These are phyloP conservation scores for Gossypium lobatum DNA, from an alignment of 441 rosid genomes.

Conservation along the genomic window DNA sequence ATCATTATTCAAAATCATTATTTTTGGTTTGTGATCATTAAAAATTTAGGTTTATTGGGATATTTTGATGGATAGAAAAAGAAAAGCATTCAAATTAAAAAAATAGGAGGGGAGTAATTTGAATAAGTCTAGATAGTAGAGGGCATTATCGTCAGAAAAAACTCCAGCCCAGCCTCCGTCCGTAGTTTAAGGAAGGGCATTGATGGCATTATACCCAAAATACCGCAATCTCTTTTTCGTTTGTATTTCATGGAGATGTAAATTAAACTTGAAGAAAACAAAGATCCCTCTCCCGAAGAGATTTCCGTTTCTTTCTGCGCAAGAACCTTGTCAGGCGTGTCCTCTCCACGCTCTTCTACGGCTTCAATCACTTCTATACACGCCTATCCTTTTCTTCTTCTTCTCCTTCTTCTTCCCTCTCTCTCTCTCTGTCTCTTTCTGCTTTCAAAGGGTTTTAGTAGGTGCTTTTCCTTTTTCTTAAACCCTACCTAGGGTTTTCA, in stretches of 20 bases:
- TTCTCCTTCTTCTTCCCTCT: not conserved
- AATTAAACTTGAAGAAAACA: not conserved
- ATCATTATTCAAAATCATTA: too few species aligned
- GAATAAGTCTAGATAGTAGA: too few species aligned
- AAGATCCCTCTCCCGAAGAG: not conserved
- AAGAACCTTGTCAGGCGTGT: not conserved
- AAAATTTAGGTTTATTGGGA: too few species aligned
- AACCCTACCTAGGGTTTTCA: constrained; percentile 38
- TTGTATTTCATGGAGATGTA: not conserved
- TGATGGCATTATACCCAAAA: not conserved
- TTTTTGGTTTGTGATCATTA: too few species aligned
- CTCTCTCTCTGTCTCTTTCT: not conserved
- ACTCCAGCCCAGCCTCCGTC: not conserved
- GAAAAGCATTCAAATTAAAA: too few species aligned
- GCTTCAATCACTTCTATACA: not conserved
- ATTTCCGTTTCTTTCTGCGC: not conserved
- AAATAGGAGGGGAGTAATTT: too few species aligned
- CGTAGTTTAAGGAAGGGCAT: not conserved
- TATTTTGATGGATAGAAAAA: too few species aligned
- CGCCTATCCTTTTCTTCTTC: not conserved
- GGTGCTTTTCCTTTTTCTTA: constrained; percentile 12
- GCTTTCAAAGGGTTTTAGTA: not conserved
- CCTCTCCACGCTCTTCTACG: not conserved
- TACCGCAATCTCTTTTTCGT: not conserved
- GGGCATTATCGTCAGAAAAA: not conserved